Percentiles rank a stretch among this genome's conserved stretches.
phyloP scores from a whole-genome alignment of 257 asterid genomes.

The Gentiana straminea region DNA sequence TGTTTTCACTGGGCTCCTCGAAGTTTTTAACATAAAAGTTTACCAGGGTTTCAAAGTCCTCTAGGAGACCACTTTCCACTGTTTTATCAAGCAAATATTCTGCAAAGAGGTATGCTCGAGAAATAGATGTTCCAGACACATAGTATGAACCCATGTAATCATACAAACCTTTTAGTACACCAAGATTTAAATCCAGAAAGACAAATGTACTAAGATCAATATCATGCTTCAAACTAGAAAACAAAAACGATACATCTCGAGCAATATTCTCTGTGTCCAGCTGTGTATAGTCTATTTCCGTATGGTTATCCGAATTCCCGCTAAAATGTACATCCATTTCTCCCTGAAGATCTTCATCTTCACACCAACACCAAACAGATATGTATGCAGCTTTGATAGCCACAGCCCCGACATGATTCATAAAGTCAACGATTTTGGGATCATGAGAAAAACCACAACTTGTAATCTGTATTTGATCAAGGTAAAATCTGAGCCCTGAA shows the following conservation, averaged over 20 bases:
- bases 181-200: background rate
- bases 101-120: background rate
- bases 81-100: background rate
- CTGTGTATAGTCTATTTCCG: no score
- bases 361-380: constrained; percentile 1
- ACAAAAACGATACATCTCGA: background rate
- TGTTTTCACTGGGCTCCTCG: no score
- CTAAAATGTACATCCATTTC: no score
- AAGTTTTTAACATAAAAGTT: background rate
- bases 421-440: background rate
- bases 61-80: background rate
- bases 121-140: no score
- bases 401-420: background rate
- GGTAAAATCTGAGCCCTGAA: background rate
- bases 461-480: background rate
- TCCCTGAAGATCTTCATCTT: background rate
- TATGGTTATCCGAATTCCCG: no score
- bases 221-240: background rate
- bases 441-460: background rate
- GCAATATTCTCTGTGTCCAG: background rate
- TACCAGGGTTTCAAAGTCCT: background rate
- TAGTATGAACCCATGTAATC: no score
- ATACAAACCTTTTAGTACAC: background rate
- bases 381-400: background rate
- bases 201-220: background rate